A percentile compares a stretch with the other conserved stretches of the same genome.
Conservation (phyloP, 1,139 yeast genomes). For the Geotrichum aggregatum region DNA sequence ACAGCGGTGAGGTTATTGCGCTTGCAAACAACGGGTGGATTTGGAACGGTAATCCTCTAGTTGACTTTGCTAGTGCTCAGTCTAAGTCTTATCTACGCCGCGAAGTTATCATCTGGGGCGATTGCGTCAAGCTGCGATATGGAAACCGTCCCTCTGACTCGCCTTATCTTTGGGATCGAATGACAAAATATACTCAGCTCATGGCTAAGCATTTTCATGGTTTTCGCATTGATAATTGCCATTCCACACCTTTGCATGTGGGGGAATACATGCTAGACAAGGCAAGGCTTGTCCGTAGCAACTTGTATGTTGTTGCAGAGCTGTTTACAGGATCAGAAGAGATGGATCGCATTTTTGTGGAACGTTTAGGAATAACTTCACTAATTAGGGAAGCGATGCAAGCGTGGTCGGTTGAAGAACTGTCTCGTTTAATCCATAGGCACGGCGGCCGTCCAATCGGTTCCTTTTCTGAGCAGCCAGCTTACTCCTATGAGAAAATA, state of each 20-base stretch:
- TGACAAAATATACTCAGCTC: conserved; percentile 69
- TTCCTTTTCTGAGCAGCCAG: conserved; percentile 48
- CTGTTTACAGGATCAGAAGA: conserved; percentile 88
- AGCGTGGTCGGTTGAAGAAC: conserved; percentile 82
- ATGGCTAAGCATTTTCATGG: conserved; percentile 80
- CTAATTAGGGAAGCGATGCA: conserved; percentile 96
- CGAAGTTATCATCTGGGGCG: conserved; percentile 97
- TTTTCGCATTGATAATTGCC: conserved; percentile 90
- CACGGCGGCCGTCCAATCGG: conserved; percentile 97
- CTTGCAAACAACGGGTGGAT: conserved; percentile 98
- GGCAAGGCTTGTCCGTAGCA: conserved; percentile 80
- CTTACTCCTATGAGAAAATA: conserved; percentile 26
- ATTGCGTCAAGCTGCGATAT: conserved; percentile 88
- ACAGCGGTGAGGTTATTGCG: conserved; percentile 51
- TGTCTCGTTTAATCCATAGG: conserved; percentile 79
- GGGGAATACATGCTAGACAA: conserved; percentile 85
- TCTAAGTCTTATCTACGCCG: conserved; percentile 82
- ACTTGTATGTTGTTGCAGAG: conserved; percentile 90
- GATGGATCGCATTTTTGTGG: conserved; percentile 85
- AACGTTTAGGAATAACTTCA: conserved; percentile 81
- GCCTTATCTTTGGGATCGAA: conserved; percentile 83
- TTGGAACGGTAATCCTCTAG: conserved; percentile 95
- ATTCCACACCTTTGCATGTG: conserved; percentile 92
- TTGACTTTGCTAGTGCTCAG: conserved; percentile 80
- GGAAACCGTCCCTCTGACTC: conserved; percentile 75